These are phyloP conservation scores for Acacia pycnantha DNA, from an alignment of 331 rosid species.

Conservation along the genomic window DNA sequence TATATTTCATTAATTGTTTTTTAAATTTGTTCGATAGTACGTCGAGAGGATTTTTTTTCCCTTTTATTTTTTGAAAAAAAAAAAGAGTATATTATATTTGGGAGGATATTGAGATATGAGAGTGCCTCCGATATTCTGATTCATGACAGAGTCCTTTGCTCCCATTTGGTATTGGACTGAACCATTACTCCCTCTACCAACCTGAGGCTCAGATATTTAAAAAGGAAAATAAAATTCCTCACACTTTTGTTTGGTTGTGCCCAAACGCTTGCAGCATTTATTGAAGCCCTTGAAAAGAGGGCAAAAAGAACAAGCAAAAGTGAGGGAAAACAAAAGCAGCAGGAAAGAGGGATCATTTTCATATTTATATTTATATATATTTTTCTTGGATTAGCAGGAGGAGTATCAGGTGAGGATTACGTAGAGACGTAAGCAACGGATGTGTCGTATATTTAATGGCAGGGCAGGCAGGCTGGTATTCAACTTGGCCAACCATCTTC, in stretches of 20 bases:
- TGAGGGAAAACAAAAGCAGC: background rate
- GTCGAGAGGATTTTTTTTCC: no score
- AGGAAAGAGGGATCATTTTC: background rate
- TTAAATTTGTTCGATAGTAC: no score
- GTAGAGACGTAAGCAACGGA: background rate
- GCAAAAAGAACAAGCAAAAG: background rate
- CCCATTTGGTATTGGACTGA: background rate
- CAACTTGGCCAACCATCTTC: no score
- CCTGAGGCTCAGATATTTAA: background rate
- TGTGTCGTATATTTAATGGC: no score
- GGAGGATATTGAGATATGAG: no score
- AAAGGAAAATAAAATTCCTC: background rate
- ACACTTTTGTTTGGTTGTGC: background rate
- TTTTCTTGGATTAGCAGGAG: background rate
- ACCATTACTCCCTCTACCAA: background rate
- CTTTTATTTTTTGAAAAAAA: no score
- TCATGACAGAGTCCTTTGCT: background rate
- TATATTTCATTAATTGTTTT: no score
- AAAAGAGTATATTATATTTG: no score
- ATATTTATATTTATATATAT: no score
- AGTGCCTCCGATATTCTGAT: background rate
- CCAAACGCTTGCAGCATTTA: background rate
- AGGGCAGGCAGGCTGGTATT: no score
- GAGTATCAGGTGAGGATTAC: background rate
- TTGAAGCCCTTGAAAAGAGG: background rate